Base-by-base conservation (phyloP, 1,139 yeast species). In the Scheffersomyces stambukii region DNA sequence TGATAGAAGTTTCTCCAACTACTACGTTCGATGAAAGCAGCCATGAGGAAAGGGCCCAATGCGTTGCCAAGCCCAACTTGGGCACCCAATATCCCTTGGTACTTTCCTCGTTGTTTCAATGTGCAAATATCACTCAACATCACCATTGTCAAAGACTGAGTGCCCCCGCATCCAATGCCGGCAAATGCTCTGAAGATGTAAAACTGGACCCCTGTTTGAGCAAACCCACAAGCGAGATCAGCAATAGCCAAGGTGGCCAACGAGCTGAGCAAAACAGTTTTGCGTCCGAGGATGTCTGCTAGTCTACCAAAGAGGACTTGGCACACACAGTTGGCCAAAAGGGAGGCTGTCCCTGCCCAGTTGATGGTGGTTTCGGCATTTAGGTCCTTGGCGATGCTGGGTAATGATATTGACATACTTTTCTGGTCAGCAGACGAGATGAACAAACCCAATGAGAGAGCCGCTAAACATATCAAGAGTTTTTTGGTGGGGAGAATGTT, bases 11-110 rank as follows among this genome's bases (percentile, higher is more conserved):
- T 59, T 39, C 75, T 60, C 82, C 82, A 76, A 16, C 59, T 38
- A 11, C 49, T 50, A 34, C 56, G 54, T 23, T 57, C 50, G 16
- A 69, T 60, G 37, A 74, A 66, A 0, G 64, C 70, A 13, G 75
- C 71, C 38, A 75, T 74, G 8, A 75, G 43, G 29, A 75, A 64
- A 0, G 81, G 81, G 1, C 80, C 81, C 5, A 69, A 35, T 1
- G 72, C 72, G 40, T 68, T 70, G 2, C 81, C 81, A 4, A 73
- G 37, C 0, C 78, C 78, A n/a, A 74, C 64, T 25, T 61, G 57
- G 0, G 71, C 48, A 4, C 77, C 78, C 19, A 72, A 53, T 23
- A 63, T 60, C 1, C 71, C 71, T 41, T 63, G 68, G 40, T 54
- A 64, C 34, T 60, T 63, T 0, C 72, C 71, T 40, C 74, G 49